Percentiles rank a stretch among this genome's conserved stretches.
Evolutionary conservation across 2,329 filamentous ascomycete genomes (phyloP).

Genomic region (Penicillium concentricum): DNA sequence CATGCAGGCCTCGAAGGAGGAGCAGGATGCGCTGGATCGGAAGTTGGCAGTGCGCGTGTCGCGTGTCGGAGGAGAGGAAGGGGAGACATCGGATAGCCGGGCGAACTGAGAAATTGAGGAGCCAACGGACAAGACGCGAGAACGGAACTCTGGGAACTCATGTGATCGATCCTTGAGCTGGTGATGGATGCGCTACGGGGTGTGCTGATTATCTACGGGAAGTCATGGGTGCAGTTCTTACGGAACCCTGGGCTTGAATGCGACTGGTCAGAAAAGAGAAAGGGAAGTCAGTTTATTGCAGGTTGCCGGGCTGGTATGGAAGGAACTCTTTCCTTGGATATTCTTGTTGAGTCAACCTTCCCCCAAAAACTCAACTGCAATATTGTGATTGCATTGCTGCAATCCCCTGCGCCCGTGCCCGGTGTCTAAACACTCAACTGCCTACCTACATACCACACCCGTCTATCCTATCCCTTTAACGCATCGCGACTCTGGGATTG

Average conservation of each 20-base stretch:
- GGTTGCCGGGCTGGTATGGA: neutral
- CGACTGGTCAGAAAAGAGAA: neutral
- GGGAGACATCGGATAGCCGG: constrained; percentile 18
- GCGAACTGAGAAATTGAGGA: constrained; percentile 13
- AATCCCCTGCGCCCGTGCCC: neutral
- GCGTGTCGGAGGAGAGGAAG: constrained; percentile 28
- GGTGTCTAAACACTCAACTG: neutral
- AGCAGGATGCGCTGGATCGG: constrained; percentile 64
- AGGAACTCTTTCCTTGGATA: neutral
- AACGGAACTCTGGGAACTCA: neutral
- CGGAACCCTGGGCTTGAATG: constrained; percentile 1
- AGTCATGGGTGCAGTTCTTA: neutral
- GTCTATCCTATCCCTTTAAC: neutral
- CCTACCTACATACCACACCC: neutral
- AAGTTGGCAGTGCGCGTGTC: constrained; percentile 38
- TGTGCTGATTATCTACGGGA: neutral
- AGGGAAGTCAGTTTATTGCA: neutral
- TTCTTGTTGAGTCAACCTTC: neutral
- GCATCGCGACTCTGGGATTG: constrained; percentile 1
- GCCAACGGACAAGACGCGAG: neutral
- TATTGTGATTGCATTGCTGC: neutral
- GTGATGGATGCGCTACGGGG: neutral
- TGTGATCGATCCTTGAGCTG: neutral
- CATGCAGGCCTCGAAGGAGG: constrained; percentile 69
- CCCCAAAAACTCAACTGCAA: neutral